phyloP scores from a whole-genome alignment of 2,329 filamentous ascomycete genomes.

The Aspergillus ustus region DNA sequence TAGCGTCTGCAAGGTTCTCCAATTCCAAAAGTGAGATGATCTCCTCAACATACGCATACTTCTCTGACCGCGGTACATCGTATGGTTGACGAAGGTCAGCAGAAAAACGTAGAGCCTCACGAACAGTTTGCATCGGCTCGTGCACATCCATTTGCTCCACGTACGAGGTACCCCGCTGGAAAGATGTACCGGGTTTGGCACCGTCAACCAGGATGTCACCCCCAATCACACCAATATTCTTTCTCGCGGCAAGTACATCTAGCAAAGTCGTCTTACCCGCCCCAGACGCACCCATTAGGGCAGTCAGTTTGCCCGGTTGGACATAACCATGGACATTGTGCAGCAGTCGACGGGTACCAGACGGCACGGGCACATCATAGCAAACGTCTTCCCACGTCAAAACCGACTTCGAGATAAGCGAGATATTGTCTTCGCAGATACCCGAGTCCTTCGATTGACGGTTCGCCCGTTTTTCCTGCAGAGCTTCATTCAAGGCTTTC shows the following conservation, averaged over 20 bases:
- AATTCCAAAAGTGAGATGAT: conserved; percentile 68
- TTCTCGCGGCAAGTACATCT: conserved; percentile 71
- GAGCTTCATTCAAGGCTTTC: conserved; percentile 40
- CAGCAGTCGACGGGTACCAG: conserved; percentile 51
- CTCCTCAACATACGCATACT: conserved; percentile 69
- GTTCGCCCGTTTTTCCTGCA: conserved; percentile 47
- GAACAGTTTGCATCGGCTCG: conserved; percentile 64
- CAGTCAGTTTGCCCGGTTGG: conserved; percentile 54
- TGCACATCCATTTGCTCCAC: conserved; percentile 70
- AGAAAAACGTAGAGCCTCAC: conserved; percentile 69
- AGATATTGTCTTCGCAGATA: conserved; percentile 51
- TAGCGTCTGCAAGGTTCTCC: conserved; percentile 68
- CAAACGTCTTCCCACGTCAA: conserved; percentile 59
- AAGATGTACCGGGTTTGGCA: conserved; percentile 59
- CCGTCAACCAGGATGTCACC: conserved; percentile 69
- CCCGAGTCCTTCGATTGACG: conserved; percentile 39
- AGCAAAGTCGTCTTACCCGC: conserved; percentile 86
- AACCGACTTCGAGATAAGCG: conserved; percentile 59
- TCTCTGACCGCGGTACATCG: conserved; percentile 62
- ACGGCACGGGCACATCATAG: conserved; percentile 55
- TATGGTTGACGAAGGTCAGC: conserved; percentile 67
- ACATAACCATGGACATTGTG: conserved; percentile 56
- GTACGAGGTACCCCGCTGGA: conserved; percentile 68
- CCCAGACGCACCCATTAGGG: conserved; percentile 60
- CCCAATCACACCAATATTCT: conserved; percentile 67